Conservation (phyloP, 1,284 basidiomycete species). For the Fomitopsis schrenkii region DNA sequence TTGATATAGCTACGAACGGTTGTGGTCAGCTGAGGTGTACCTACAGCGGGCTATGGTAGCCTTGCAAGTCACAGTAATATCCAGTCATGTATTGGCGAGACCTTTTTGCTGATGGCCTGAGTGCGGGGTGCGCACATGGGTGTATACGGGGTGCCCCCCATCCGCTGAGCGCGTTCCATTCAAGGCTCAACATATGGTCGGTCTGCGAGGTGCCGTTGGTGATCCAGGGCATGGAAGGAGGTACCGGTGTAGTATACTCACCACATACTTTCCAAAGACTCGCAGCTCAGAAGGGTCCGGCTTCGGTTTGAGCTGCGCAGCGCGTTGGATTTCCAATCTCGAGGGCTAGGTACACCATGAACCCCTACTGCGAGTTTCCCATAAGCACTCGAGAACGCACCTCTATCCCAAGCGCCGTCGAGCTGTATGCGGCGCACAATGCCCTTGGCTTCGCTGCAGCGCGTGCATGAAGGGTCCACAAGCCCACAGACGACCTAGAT, state of each 20-base stretch:
- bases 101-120: no score
- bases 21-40: no score
- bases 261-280: slow-evolving; percentile 68
- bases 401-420: not conserved
- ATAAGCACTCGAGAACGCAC: not conserved
- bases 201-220: slow-evolving; percentile 43
- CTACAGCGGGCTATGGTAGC: no score
- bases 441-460: not conserved
- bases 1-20: no score
- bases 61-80: no score
- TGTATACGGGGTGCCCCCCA: slow-evolving; percentile 85
- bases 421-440: not conserved
- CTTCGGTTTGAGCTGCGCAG: slow-evolving; percentile 42
- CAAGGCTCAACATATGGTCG: slow-evolving; percentile 90
- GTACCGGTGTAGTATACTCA: slow-evolving; percentile 28
- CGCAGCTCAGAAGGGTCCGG: slow-evolving; percentile 50
- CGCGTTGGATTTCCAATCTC: slow-evolving; percentile 45
- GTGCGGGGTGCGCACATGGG: slow-evolving; percentile 59
- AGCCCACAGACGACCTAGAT: not conserved
- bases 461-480: not conserved
- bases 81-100: no score
- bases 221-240: not conserved
- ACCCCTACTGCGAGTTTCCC: not conserved
- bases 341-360: slow-evolving; percentile 33
- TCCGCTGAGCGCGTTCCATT: slow-evolving; percentile 72